These are phyloP conservation scores for Podospora comata DNA, from an alignment of 495 filamentous ascomycete species.

Conservation along the genomic window DNA sequence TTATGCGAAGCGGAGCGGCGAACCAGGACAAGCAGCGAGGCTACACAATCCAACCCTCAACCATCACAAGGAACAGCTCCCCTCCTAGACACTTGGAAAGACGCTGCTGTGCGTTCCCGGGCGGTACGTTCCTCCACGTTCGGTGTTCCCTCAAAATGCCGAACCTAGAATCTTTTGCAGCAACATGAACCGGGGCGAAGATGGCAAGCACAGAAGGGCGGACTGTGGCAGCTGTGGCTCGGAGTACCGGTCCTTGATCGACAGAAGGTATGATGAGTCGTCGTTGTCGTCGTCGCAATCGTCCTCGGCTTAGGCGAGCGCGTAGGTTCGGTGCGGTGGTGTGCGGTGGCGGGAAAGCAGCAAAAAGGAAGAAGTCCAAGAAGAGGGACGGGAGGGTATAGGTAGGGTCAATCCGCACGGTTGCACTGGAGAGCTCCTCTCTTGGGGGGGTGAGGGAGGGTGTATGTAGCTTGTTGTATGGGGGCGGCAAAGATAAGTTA, in stretches of 20 bases:
- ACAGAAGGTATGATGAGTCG: constrained; percentile 12
- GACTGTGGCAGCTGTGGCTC: constrained; percentile 23
- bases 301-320: constrained; percentile 8
- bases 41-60: constrained; percentile 48
- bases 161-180: constrained; percentile 25
- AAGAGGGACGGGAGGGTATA: constrained; percentile 34
- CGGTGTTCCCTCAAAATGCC: constrained; percentile 31
- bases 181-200: constrained; percentile 24
- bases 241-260: constrained; percentile 15
- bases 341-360: constrained; percentile 13
- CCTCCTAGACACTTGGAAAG: constrained; percentile 18
- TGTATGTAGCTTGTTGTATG: constrained; percentile 24
- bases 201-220: constrained; percentile 7
- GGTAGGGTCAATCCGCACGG: constrained; percentile 26
- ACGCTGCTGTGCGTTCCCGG: constrained; percentile 42
- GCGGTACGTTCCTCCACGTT: constrained; percentile 39
- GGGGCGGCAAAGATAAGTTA: constrained; percentile 36
- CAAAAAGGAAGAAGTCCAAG: constrained; percentile 32
- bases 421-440: constrained; percentile 29
- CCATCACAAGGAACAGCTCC: constrained; percentile 46
- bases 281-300: constrained; percentile 15
- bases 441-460: constrained; percentile 18
- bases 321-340: constrained; percentile 20
- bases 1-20: constrained; percentile 29
- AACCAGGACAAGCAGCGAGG: constrained; percentile 42